A percentile compares a stretch with the other conserved stretches of the same genome.
These are phyloP conservation scores for Lachancea lanzarotensis DNA, from an alignment of 805 yeast genomes.

Conservation along the genomic window DNA sequence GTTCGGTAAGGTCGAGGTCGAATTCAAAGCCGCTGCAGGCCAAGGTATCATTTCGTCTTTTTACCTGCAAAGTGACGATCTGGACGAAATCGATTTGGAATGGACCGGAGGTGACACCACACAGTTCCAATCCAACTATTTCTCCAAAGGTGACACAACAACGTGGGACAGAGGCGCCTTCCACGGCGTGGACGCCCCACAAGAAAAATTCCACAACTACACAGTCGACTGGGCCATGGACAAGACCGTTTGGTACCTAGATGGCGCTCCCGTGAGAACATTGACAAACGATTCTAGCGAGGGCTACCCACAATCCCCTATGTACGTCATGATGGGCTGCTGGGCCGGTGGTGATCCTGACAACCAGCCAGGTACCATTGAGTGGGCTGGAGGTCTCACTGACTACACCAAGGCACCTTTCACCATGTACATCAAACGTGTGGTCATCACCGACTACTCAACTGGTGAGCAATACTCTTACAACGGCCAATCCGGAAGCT, in stretches of 20 bases:
- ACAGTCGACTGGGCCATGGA: conserved; percentile 79
- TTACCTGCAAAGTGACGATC: conserved; percentile 73
- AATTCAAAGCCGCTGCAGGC: conserved; percentile 67
- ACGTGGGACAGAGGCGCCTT: conserved; percentile 77
- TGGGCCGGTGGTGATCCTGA: conserved; percentile 81
- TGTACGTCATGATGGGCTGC: conserved; percentile 59
- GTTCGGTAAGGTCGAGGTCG: conserved; percentile 80
- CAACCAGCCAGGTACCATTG: conserved; percentile 61
- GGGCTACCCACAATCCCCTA: conserved; percentile 91
- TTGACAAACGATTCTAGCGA: conserved; percentile 45
- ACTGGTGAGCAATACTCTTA: conserved; percentile 54
- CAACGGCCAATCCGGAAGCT: conserved; percentile 48
- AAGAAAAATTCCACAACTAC: conserved; percentile 61
- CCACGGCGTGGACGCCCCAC: conserved; percentile 52
- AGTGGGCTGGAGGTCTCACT: conserved; percentile 77
- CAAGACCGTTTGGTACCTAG: conserved; percentile 60
- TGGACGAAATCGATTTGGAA: conserved; percentile 86
- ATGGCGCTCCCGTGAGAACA: conserved; percentile 63
- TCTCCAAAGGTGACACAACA: conserved; percentile 71
- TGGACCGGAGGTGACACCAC: conserved; percentile 76
- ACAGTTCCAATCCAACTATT: conserved; percentile 72
- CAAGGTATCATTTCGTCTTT: conserved; percentile 75
- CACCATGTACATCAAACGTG: conserved; percentile 52
- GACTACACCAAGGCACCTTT: conserved; percentile 64
- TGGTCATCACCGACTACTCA: conserved; percentile 65